Evolutionary conservation across 2,329 filamentous ascomycete genomes (phyloP).

Genomic region (Podosphaera aphanis): DNA sequence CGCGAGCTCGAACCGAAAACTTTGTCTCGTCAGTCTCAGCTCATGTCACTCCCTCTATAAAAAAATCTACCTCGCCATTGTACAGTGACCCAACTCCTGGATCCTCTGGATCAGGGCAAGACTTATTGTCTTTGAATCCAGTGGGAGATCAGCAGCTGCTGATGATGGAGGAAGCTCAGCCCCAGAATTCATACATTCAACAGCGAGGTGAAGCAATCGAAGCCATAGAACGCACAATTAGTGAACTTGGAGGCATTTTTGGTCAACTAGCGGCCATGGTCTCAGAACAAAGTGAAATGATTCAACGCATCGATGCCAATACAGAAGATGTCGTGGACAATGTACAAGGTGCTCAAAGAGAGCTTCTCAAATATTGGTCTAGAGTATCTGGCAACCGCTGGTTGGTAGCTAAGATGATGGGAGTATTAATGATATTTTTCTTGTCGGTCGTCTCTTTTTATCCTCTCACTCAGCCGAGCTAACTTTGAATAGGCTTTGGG

Average conservation of each 20-base stretch:
- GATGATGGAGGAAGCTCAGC: slow-evolving; percentile 80
- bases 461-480: background rate
- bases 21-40: slow-evolving; percentile 80
- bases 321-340: slow-evolving; percentile 97
- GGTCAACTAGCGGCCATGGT: slow-evolving; percentile 93
- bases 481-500: slow-evolving; percentile 11
- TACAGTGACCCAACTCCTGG: slow-evolving; percentile 52
- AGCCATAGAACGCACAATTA: slow-evolving; percentile 86
- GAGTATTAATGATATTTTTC: slow-evolving; percentile 88
- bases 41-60: slow-evolving; percentile 41
- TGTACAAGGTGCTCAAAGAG: slow-evolving; percentile 84
- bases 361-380: slow-evolving; percentile 91
- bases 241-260: slow-evolving; percentile 77
- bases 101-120: slow-evolving; percentile 38
- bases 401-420: slow-evolving; percentile 73
- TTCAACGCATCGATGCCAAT: slow-evolving; percentile 89
- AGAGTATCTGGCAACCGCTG: slow-evolving; percentile 85
- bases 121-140: slow-evolving; percentile 67
- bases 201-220: slow-evolving; percentile 90
- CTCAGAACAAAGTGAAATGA: slow-evolving; percentile 90
- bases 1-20: slow-evolving; percentile 76
- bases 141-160: slow-evolving; percentile 70
- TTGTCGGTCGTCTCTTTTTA: slow-evolving; percentile 23
- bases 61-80: slow-evolving; percentile 60
- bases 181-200: slow-evolving; percentile 71